Base-by-base conservation (phyloP, 2,329 filamentous ascomycete genomes). In the Bipolaris sorokiniana region DNA sequence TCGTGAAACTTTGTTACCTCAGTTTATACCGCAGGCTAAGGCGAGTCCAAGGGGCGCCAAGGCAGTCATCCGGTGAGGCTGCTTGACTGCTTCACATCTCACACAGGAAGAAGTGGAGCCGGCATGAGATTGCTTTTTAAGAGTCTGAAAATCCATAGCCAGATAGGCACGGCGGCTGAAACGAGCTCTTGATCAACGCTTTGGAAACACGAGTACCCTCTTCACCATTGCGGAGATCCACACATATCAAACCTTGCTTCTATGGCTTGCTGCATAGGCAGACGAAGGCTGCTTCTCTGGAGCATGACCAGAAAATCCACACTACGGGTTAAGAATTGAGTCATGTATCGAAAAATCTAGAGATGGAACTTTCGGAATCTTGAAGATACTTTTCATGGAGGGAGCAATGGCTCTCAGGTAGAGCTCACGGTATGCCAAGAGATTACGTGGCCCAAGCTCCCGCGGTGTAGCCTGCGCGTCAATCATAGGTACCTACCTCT, bases 371-470 rank as follows among this genome's bases (percentile, higher is more conserved):
- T 38, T 16, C 15, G 9, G 5, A 26, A n/a, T 9, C 1, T 13
- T 18, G 13, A 28, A 28, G 15, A 11, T 6, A 2, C 7, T 10
- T n/a, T 36, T 38, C 22, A 38, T 37, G 11, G 34, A 38, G 15
- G 13, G 7, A 26, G 23, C 6, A 5, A n/a, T 22, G 16, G 20
- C 20, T 38, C 28, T 16, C 3, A 23, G 11, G 33, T 11, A 38
- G n/a, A 48, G 46, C 46, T 48, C 34, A 28, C 46, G 7, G 13
- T 48, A 38, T 16, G 48, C 48, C 48, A 51, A 51, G 48, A 44
- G 38, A 11, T n/a, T 44, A 28, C 18, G 41, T 51, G 48, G 48
- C 48, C 48, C 48, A 51, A 51, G 48, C 48, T 51, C 33, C 48
- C 40, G n/a, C 28, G 31, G 41, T 44, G 41, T 44, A 44, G 31